These are phyloP conservation scores for Elaeis guineensis DNA, from an alignment of 176 grass and related monocot species.

Conservation along the genomic window DNA sequence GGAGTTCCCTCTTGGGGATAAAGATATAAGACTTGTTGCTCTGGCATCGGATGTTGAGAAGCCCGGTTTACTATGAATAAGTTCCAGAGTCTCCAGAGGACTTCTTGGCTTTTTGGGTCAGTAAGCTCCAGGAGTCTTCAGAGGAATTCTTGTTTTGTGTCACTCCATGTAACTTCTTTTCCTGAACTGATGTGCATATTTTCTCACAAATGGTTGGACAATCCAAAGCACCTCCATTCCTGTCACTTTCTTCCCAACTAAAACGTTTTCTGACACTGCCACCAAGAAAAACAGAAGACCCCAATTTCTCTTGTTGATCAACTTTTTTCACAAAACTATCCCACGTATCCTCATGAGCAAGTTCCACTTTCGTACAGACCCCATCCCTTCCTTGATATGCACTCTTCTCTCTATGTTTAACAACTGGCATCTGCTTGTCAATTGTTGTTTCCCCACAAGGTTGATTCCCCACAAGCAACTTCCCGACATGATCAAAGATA, in stretches of 20 bases:
- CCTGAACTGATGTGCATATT: too few species aligned
- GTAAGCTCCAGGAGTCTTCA: too few species aligned
- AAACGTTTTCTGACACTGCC: too few species aligned
- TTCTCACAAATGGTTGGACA: too few species aligned
- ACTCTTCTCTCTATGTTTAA: slow-evolving; percentile 12
- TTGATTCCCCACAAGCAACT: slow-evolving; percentile 18
- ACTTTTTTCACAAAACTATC: not conserved
- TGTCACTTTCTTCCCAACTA: too few species aligned
- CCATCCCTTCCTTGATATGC: slow-evolving; percentile 11
- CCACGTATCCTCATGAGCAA: not conserved
- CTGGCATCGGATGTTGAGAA: slow-evolving; percentile 19
- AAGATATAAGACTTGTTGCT: slow-evolving; percentile 47
- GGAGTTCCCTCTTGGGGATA: slow-evolving; percentile 48
- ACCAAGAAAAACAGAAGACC: too few species aligned
- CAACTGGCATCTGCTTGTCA: slow-evolving; percentile 10
- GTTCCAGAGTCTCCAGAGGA: not conserved
- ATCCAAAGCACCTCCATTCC: too few species aligned
- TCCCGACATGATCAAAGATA: not conserved
- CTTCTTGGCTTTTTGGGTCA: too few species aligned
- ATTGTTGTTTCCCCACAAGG: slow-evolving; percentile 13
- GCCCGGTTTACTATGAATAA: slow-evolving; percentile 20
- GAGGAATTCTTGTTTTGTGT: too few species aligned
- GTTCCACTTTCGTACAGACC: not conserved
- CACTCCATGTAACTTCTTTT: too few species aligned
- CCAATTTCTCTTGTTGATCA: not conserved